Evolutionary conservation across 2,329 filamentous ascomycete genomes (phyloP), one percentile per base, ranked within the genome.

Genomic region (Aspergillus sp.): DNA sequence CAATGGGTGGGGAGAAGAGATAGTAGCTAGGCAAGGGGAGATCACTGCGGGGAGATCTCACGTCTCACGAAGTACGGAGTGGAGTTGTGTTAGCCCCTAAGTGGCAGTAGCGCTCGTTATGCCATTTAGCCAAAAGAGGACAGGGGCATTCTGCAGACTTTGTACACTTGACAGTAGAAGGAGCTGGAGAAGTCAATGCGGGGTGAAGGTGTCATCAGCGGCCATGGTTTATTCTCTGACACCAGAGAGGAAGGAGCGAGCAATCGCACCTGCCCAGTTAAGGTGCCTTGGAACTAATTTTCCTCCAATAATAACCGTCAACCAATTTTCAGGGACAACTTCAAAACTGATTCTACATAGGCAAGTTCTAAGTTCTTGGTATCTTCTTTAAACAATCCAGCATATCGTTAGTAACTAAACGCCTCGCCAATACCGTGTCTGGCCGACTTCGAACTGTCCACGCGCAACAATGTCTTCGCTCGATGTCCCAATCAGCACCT

Each of bases 401-500:
- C 8, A 9, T 11, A 30, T 30, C 9, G 2, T 30, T 30, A 30
- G 27, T 11, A 30, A 15, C 42, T 59, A 61, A 30, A 67, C 60
- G n/a, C 65, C 68, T 42, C 56, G 55, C 68, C 66, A 70, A 58
- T 66, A 63, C 13, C 54, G 57, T 15, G 64, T 69, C 50, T 52
- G 54, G 17, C 57, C 51, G 39, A 69, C 63, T 42, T 33, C 49
- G 44, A 68, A 64, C 17, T 49, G 41, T 5, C 65, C 64, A 34
- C 51, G 57, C 4, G 64, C 61, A 11, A 67, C 50, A 44, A 69
- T 58, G 30, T 67, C 53, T 27, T 61, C 56, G 51, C 67, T 68
- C 8, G 68, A 69, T 7, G 61, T 72, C 3, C 72, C 75, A 42
- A 77, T 70, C 34, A 74, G 64, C n/a, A 77, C 68, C 24, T 71